phyloP scores from a whole-genome alignment of 257 asterid genomes.

The Solanum virginianum region DNA sequence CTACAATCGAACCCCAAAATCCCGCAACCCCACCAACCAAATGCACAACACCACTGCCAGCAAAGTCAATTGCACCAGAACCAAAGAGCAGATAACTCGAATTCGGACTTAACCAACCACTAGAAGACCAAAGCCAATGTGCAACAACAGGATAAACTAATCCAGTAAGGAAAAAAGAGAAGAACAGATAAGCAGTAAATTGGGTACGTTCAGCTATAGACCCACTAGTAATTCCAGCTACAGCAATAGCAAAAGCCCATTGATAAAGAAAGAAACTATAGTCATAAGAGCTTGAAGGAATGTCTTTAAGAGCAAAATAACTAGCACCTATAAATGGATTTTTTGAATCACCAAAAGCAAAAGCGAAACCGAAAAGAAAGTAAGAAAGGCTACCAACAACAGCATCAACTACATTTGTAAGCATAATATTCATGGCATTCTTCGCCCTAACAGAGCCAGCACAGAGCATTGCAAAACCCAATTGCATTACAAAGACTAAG shows the following conservation, averaged over 20 bases:
- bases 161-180: conserved; percentile 68
- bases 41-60: conserved; percentile 88
- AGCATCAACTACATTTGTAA: conserved; percentile 89
- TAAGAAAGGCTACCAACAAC: conserved; percentile 85
- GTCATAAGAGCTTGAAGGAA: conserved; percentile 36
- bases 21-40: conserved; percentile 94
- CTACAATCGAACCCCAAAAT: conserved; percentile 55
- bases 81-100: conserved; percentile 40
- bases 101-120: conserved; percentile 77
- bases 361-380: conserved; percentile 10
- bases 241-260: conserved; percentile 93
- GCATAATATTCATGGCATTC: conserved; percentile 88
- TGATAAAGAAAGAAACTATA: conserved; percentile 60
- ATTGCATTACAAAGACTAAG: conserved; percentile 82
- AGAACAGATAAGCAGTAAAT: conserved; percentile 62
- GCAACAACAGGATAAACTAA: conserved; percentile 83
- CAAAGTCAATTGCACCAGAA: conserved; percentile 79
- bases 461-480: conserved; percentile 93
- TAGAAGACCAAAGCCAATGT: conserved; percentile 79
- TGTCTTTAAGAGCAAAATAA: conserved; percentile 45
- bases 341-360: conserved; percentile 69
- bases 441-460: conserved; percentile 92
- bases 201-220: conserved; percentile 85
- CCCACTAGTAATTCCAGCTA: conserved; percentile 87
- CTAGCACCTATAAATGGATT: conserved; percentile 77